Evolutionary conservation across 169 alveolate genomes (phyloP).

Genomic region (Amoebophrya sp.): DNA sequence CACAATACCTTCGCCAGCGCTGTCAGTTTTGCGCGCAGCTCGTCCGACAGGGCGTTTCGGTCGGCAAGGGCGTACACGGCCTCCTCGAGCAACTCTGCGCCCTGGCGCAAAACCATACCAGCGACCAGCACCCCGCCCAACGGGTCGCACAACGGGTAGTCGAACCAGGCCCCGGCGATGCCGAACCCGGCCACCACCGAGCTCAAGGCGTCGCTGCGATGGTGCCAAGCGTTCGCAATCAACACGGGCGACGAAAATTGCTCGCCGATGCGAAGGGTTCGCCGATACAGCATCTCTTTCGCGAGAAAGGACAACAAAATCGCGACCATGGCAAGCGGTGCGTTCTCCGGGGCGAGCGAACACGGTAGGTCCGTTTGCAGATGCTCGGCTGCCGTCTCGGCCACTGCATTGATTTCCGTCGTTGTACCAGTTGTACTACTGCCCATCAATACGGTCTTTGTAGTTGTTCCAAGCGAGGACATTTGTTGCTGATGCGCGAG

Average conservation of each 20-base stretch:
- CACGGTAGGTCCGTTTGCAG: too few species aligned
- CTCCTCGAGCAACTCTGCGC: background rate
- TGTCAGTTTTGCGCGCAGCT: background rate
- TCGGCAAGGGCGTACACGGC: background rate
- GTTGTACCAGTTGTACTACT: background rate
- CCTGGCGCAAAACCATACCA: background rate
- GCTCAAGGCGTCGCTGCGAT: conserved; percentile 31
- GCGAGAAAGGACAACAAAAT: background rate
- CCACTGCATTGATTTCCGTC: background rate
- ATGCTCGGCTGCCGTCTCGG: too few species aligned
- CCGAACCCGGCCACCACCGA: conserved; percentile 27
- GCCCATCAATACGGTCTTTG: background rate
- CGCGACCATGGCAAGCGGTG: conserved; percentile 23
- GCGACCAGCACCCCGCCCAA: conserved; percentile 37
- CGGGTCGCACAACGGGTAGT: conserved; percentile 16
- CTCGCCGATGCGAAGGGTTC: background rate
- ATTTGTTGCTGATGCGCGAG: background rate
- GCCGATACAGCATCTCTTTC: conserved; percentile 31
- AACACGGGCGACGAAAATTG: background rate
- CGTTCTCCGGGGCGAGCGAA: background rate
- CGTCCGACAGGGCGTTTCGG: background rate
- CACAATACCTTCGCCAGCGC: too few species aligned
- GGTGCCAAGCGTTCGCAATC: conserved; percentile 38
- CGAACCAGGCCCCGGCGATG: background rate
- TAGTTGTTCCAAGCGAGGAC: background rate